These are phyloP conservation scores for Camellia granthamiana DNA, from an alignment of 148 eudicot species.

Conservation along the genomic window DNA sequence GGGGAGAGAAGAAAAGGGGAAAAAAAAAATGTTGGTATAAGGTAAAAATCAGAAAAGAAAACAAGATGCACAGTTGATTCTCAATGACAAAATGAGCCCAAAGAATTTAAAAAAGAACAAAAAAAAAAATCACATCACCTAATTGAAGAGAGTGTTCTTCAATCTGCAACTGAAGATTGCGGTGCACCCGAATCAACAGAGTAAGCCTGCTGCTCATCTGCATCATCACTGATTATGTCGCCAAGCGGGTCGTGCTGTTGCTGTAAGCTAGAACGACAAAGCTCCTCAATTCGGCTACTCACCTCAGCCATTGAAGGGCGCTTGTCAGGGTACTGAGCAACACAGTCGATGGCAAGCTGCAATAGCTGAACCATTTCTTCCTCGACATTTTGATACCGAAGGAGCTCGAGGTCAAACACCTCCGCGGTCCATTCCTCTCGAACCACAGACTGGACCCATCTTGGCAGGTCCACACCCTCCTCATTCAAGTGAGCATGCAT, in stretches of 20 bases:
- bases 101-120: neutral
- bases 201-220: constrained; percentile 10
- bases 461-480: constrained; percentile 89
- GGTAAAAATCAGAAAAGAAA: neutral
- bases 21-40: neutral
- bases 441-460: constrained; percentile 97
- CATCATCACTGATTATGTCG: constrained; percentile 34
- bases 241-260: constrained; percentile 27
- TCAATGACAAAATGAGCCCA: constrained; percentile 13
- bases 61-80: constrained; percentile 2
- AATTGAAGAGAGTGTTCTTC: neutral
- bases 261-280: constrained; percentile 34
- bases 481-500: constrained; percentile 60
- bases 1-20: neutral
- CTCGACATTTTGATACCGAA: constrained; percentile 70
- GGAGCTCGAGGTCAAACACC: constrained; percentile 83
- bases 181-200: constrained; percentile 12
- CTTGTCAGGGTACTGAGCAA: constrained; percentile 78
- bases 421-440: constrained; percentile 85
- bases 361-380: constrained; percentile 90
- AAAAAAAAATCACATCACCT: neutral
- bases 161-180: constrained; percentile 1
- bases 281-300: constrained; percentile 44
- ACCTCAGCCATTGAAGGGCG: constrained; percentile 76
- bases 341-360: constrained; percentile 81